Evolutionary conservation across 192 early-diverging fungal species (phyloP).

Genomic region (Backusella morwellensis): DNA sequence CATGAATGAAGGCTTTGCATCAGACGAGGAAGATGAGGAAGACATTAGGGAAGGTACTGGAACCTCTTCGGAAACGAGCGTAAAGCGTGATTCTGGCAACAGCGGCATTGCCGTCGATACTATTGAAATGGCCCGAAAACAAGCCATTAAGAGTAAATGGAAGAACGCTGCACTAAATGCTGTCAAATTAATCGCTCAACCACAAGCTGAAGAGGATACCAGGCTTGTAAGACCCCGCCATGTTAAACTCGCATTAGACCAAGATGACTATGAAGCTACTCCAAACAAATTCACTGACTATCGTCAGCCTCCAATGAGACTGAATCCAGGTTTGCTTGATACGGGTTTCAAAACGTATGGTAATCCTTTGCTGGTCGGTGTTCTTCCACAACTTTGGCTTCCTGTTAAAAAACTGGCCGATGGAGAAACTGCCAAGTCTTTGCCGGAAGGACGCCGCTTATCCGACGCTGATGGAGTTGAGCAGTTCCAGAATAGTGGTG

Average conservation of each 20-base stretch:
- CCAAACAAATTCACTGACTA: slow-evolving; percentile 68
- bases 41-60: no score
- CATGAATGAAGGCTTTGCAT: background rate
- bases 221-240: background rate
- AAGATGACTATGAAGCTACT: slow-evolving; percentile 59
- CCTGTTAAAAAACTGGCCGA: slow-evolving; percentile 42
- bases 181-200: background rate
- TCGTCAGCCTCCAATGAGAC: slow-evolving; percentile 63
- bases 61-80: no score
- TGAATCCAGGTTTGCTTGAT: slow-evolving; percentile 66
- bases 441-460: background rate
- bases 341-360: slow-evolving; percentile 60
- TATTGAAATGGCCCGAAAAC: background rate
- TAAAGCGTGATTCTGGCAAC: background rate
- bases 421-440: background rate
- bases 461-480: background rate
- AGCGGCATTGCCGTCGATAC: background rate
- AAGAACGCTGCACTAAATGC: background rate
- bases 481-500: background rate
- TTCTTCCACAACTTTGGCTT: slow-evolving; percentile 69
- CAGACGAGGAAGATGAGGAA: background rate
- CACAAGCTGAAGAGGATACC: background rate
- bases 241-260: slow-evolving; percentile 37
- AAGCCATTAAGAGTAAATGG: background rate
- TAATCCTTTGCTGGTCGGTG: slow-evolving; percentile 61